Base-by-base conservation (phyloP, 257 asterid species). In the Cruciata laevipes region DNA sequence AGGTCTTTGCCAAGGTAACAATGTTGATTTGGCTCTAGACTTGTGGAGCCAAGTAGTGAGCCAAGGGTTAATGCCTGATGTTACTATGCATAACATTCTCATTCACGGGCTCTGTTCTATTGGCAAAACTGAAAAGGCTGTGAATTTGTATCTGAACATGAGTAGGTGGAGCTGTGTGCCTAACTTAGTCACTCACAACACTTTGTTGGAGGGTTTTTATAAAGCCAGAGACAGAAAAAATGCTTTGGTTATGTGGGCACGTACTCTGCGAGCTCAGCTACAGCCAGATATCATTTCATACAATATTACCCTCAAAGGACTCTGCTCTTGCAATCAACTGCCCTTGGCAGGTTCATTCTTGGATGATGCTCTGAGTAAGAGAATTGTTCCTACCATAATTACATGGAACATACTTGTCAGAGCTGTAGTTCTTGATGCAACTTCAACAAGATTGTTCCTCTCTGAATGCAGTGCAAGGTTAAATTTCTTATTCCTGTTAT, bases 361-460 rank as follows among this genome's bases (percentile, higher is more conserved):
- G 55, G 82, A 84, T 42, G 79, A 84, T 81, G 97, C 96, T 69
- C 65, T 85, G 80, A 42, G 77, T 33, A 80, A 76, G 78, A 79
- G 82, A 58, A 75, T 84, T 73, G 79, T 75, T 74, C 97, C 97
- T 16, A 90, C 96, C 40, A 44, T 78, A 55, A 52, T 90, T 68
- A 86, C 96, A 67, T 94, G 99, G 99, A 87, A 83, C 73, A 94
- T 94, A 83, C 95, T 90, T 66, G 95, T 90, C 75, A 78, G 99
- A 81, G 96, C 97, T 66, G 91, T 94, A 59, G 64, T 85, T 77
- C 75, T 12, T 71, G 66, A 75, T 27, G 68, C 77, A 79, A 67
- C 66, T 61, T 76, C 72, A 33, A 62, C 56, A 60, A 74, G 81
- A 80, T 73, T 60, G 59, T 44, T 38, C 18, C 21, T 68, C 21